These are phyloP conservation scores for Amborella trichopoda DNA, from an alignment of 164 flowering plant genomes.

Conservation along the genomic window DNA sequence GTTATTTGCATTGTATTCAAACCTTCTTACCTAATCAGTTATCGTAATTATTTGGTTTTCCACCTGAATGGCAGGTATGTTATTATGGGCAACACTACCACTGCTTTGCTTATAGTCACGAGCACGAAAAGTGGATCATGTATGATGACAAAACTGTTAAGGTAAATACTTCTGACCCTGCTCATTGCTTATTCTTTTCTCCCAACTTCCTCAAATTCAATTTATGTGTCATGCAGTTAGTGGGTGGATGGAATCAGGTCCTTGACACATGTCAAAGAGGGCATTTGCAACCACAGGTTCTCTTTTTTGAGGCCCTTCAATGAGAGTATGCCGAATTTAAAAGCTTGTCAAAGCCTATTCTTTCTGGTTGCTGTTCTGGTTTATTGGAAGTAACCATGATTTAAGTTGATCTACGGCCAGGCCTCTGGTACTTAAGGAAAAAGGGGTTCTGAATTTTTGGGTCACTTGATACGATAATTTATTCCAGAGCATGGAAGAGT, in stretches of 20 bases:
- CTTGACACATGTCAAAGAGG: constrained; percentile 77
- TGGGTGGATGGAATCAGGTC: constrained; percentile 88
- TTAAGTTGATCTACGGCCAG: no score
- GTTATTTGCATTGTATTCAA: background rate
- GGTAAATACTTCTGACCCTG: constrained; percentile 25
- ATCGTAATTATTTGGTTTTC: constrained; percentile 4
- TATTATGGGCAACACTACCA: constrained; percentile 98
- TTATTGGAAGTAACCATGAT: no score
- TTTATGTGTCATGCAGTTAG: constrained; percentile 32
- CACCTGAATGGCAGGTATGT: no score
- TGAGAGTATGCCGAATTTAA: no score
- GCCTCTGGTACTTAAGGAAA: no score
- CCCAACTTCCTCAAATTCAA: background rate
- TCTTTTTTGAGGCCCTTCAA: constrained; percentile 92
- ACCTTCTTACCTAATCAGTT: background rate
- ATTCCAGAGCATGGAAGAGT: no score
- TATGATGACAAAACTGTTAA: constrained; percentile 92
- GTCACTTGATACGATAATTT: no score
- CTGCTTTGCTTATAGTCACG: constrained; percentile 90
- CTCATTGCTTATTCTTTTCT: background rate
- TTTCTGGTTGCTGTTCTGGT: no score
- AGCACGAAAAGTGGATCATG: constrained; percentile 69
- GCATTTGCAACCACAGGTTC: constrained; percentile 95
- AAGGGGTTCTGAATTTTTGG: no score
- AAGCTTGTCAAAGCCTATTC: no score